phyloP scores from a whole-genome alignment of 2,329 filamentous ascomycete species.

The Ceratocystis cacaofunesta region DNA sequence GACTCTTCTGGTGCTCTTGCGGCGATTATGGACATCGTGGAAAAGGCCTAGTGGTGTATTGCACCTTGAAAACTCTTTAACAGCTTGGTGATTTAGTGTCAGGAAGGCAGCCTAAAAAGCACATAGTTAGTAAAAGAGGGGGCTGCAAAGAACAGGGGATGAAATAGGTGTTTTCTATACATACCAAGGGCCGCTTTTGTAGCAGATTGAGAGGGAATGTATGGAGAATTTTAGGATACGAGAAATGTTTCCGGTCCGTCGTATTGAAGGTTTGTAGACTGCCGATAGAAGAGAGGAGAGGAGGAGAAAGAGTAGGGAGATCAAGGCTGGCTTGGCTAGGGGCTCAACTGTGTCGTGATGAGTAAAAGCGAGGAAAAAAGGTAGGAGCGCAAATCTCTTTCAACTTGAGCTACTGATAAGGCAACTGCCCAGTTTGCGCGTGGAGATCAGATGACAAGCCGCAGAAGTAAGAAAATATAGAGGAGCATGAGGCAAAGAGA shows the following conservation, averaged over 20 bases:
- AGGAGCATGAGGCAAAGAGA: neutral
- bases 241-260: too few relatives aligned
- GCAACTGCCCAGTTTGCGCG: neutral
- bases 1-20: neutral
- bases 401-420: too few relatives aligned
- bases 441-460: neutral
- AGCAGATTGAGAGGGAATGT: too few relatives aligned
- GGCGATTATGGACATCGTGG: conserved; percentile 1
- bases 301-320: too few relatives aligned
- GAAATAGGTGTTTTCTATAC: neutral
- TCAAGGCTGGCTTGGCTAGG: neutral
- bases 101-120: neutral
- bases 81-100: neutral
- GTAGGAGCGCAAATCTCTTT: neutral
- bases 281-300: too few relatives aligned
- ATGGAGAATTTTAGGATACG: too few relatives aligned
- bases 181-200: neutral
- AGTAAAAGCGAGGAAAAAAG: neutral
- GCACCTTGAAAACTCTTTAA: neutral
- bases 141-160: neutral
- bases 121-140: neutral
- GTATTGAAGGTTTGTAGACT: too few relatives aligned
- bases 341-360: neutral
- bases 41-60: neutral
- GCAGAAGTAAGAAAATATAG: neutral